Conservation (phyloP, 2,329 filamentous ascomycete genomes). For the Zymoseptoria brevis region DNA sequence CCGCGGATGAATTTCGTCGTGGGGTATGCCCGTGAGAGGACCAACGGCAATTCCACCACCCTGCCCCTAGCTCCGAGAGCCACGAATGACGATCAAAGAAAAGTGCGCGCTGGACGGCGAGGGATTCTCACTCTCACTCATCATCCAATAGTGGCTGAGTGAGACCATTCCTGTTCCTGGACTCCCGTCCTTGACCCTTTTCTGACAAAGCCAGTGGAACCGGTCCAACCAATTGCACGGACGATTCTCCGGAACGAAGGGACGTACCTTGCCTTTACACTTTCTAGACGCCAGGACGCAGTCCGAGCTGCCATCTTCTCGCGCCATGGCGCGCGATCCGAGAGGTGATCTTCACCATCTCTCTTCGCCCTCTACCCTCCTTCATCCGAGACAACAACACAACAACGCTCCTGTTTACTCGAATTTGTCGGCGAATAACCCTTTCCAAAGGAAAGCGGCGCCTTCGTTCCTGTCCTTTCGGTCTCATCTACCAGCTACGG, state of each 20-base stretch:
- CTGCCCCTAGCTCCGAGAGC: not conserved
- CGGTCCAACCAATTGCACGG: not conserved
- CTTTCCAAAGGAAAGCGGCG: constrained; percentile 13
- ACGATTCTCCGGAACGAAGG: not conserved
- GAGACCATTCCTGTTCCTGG: too few relatives aligned
- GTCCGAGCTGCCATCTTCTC: not conserved
- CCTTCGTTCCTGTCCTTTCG: constrained; percentile 40
- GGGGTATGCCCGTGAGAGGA: not conserved
- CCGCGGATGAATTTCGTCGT: too few relatives aligned
- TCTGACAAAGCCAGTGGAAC: too few relatives aligned
- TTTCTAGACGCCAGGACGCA: not conserved
- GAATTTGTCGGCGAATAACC: not conserved
- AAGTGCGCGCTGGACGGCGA: too few relatives aligned
- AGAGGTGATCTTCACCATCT: too few relatives aligned
- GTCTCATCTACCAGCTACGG: constrained; percentile 25
- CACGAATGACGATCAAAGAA: too few relatives aligned
- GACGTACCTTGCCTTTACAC: not conserved
- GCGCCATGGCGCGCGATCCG: not conserved
- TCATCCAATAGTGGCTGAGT: too few relatives aligned
- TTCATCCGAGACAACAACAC: not conserved
- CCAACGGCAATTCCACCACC: not conserved
- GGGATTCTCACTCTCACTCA: too few relatives aligned
- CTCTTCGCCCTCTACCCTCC: not conserved
- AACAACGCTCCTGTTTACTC: not conserved
- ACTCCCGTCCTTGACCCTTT: too few relatives aligned